Conservation (phyloP, 2,329 filamentous ascomycete species). For the Colletotrichum neosansevieriae region DNA sequence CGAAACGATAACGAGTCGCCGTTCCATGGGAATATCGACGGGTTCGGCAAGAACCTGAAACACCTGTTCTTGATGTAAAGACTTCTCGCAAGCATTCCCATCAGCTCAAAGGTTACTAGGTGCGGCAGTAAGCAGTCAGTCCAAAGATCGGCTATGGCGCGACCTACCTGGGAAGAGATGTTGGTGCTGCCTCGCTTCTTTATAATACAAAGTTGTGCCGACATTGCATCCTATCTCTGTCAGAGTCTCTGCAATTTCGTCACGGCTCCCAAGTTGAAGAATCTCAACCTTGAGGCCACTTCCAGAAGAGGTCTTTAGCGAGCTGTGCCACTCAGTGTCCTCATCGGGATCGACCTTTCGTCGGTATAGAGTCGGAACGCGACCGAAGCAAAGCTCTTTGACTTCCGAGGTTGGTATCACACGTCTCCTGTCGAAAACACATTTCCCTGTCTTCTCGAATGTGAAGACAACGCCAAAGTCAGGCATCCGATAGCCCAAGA, state of each 20-base stretch:
- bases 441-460: constrained; percentile 53
- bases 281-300: constrained; percentile 39
- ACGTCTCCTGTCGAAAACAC: constrained; percentile 49
- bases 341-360: background rate
- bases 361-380: constrained; percentile 53
- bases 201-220: constrained; percentile 48
- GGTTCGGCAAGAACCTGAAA: constrained; percentile 58
- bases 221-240: constrained; percentile 53
- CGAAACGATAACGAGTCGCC: constrained; percentile 60
- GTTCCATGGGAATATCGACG: constrained; percentile 65
- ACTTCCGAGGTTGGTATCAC: constrained; percentile 52
- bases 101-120: constrained; percentile 53
- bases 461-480: constrained; percentile 55
- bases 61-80: constrained; percentile 51
- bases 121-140: background rate
- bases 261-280: constrained; percentile 34
- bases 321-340: constrained; percentile 20
- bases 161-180: constrained; percentile 46
- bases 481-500: constrained; percentile 46
- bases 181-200: constrained; percentile 33
- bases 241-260: constrained; percentile 52
- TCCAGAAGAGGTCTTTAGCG: constrained; percentile 16
- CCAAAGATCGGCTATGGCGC: background rate
- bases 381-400: constrained; percentile 56
- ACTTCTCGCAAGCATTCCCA: constrained; percentile 55